Percentiles rank a stretch among this genome's conserved stretches.
phyloP scores from a whole-genome alignment of 2,329 filamentous ascomycete genomes.

The Aureobasidium uvarum region DNA sequence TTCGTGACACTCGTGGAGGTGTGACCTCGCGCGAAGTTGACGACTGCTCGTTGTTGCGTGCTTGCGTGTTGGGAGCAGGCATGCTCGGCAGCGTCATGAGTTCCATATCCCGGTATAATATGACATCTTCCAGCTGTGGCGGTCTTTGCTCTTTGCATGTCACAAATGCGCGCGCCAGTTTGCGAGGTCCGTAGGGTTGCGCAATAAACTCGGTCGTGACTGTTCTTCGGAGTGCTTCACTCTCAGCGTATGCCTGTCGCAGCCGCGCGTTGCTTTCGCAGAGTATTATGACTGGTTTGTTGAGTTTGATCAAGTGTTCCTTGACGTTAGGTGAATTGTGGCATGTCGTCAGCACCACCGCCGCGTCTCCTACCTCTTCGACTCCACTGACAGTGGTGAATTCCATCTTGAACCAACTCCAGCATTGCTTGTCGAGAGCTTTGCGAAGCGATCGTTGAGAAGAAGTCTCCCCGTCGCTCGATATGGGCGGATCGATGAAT shows the following conservation, averaged over 20 bases:
- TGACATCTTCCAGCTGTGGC: background rate
- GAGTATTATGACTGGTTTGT: conserved; percentile 22
- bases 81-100: background rate
- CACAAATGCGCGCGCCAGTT: conserved; percentile 15
- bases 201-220: conserved; percentile 15
- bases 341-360: background rate
- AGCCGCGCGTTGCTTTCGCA: conserved; percentile 28
- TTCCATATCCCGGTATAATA: conserved; percentile 6
- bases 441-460: conserved; percentile 1
- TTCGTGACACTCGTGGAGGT: background rate
- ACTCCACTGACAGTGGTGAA: background rate
- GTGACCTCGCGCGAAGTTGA: background rate
- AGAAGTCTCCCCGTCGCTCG: background rate
- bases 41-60: background rate
- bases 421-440: conserved; percentile 4
- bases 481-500: background rate
- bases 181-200: conserved; percentile 26
- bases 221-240: background rate
- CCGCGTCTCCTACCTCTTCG: background rate
- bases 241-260: background rate
- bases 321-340: background rate
- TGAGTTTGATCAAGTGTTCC: background rate
- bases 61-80: background rate
- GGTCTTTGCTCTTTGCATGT: background rate
- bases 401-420: conserved; percentile 20